Percentiles rank a stretch among this genome's conserved stretches.
These are phyloP conservation scores for Dactylis glomerata DNA, from an alignment of 176 grass and related monocot species.

Conservation along the genomic window DNA sequence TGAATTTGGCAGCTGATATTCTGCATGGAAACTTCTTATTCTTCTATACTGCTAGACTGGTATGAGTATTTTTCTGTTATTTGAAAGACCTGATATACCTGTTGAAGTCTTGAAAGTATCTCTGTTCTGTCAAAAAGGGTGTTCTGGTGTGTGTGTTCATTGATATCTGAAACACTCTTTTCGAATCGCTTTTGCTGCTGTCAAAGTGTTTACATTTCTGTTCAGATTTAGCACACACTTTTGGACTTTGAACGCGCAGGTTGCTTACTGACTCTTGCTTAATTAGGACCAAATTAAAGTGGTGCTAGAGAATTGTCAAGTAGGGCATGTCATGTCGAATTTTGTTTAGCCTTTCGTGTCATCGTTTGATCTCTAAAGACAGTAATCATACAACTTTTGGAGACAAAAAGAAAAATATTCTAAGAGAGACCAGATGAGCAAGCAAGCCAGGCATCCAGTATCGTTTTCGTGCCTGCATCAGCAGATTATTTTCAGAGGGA, in stretches of 20 bases:
- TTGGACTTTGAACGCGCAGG: background rate
- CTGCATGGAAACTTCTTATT: background rate
- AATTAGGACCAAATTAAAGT: constrained; percentile 14
- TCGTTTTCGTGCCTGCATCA: constrained; percentile 19
- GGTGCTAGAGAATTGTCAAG: background rate
- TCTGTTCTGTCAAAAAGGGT: constrained; percentile 6
- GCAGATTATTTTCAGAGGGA: constrained; percentile 14
- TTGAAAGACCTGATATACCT: background rate
- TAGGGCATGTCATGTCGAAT: background rate
- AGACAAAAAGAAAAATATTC: background rate
- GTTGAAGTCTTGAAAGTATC: constrained; percentile 15
- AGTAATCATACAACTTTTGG: background rate
- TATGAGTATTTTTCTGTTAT: background rate
- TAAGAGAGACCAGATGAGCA: background rate
- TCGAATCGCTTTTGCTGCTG: constrained; percentile 5
- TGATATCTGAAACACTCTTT: constrained; percentile 28
- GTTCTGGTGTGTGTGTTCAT: background rate
- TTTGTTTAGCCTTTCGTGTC: background rate
- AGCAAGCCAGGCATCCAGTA: background rate
- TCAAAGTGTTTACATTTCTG: constrained; percentile 6
- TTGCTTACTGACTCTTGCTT: constrained; percentile 1
- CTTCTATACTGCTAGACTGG: background rate
- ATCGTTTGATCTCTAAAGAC: background rate
- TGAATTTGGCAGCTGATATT: background rate
- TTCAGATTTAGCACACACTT: background rate